Base-by-base conservation (phyloP, 2,329 filamentous ascomycete species). In the Colletotrichum sp. region DNA sequence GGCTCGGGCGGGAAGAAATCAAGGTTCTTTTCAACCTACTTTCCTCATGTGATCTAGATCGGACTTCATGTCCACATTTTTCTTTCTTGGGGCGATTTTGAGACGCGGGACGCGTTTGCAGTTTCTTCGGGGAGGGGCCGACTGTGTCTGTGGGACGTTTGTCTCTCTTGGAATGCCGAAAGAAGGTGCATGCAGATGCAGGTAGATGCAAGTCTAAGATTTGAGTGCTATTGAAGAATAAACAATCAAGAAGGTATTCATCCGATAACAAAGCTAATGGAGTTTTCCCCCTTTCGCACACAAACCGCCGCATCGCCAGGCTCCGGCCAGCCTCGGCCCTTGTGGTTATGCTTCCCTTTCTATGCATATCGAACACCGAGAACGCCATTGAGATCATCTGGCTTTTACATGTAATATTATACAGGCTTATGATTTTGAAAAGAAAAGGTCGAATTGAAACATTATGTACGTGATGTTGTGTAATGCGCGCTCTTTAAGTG, bases 291-390 rank as follows among this genome's bases (percentile, higher is more conserved):
- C 18, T n/a, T 30, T 15, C 18, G 26, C 58, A n/a, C 26, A 30
- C 26, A 10, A 28, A n/a, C 32, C 34, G 26, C 65, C 16, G n/a
- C 28, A 57, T 34, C 65, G 43, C 38, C 30, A 43, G 71, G 74
- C 71, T 74, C 70, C 71, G 74, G 74, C 74, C 74, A 69, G 74
- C 74, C 65, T 76, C 74, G 71, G 64, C 74, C 74, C 65, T 32
- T 74, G 32, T 43, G 34, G 66, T 68, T 32, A 28, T 64, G 65
- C 43, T 43, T n/a, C 21, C 38, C 18, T 12, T 48, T 48, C 9
- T 48, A n/a, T 48, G 38, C 38, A 48, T 48, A n/a, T 6, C 24
- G 4, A 60, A 34, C 16, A 28, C 60, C 38, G 8, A 4, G 57
- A 67, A 68, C 55, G 73, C 73, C 63, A 16, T 16, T 15, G 30